Evolutionary conservation across 352 stramenopile species (phyloP).

Genomic region (Phytophthora ohioensis): DNA sequence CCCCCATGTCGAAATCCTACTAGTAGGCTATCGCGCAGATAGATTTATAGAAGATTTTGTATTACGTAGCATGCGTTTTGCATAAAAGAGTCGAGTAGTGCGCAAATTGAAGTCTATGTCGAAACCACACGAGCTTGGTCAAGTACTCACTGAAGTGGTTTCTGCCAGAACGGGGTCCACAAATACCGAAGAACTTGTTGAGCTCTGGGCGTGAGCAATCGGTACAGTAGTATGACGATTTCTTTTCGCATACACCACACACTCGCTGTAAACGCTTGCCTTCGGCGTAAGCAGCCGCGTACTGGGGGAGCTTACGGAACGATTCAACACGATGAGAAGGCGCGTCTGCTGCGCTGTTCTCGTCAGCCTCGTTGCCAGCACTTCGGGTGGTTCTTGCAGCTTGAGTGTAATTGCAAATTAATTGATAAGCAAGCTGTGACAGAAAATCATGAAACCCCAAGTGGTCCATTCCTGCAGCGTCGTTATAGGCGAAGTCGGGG

Average conservation of each 20-base stretch:
- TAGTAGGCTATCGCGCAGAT: neutral
- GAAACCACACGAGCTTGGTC: too few species aligned
- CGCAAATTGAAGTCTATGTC: neutral
- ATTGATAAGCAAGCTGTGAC: neutral
- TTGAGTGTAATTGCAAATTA: neutral
- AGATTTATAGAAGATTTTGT: neutral
- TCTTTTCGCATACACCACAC: constrained; percentile 4
- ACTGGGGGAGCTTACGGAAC: neutral
- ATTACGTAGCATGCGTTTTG: neutral
- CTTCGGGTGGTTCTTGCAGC: too few species aligned
- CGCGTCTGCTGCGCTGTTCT: too few species aligned
- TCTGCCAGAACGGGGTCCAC: neutral
- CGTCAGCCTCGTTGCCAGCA: too few species aligned
- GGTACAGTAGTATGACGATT: constrained; percentile 5
- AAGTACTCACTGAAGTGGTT: neutral
- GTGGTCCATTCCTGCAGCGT: neutral
- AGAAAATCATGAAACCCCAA: neutral
- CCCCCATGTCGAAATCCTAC: neutral
- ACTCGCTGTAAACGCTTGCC: neutral
- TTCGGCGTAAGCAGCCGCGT: neutral
- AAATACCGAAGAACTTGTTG: neutral
- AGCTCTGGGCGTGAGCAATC: neutral
- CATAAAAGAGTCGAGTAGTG: neutral
- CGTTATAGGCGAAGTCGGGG: neutral
- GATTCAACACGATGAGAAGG: neutral